Base-by-base conservation (phyloP, 805 yeast species). In the Jamesozyma piceae region DNA sequence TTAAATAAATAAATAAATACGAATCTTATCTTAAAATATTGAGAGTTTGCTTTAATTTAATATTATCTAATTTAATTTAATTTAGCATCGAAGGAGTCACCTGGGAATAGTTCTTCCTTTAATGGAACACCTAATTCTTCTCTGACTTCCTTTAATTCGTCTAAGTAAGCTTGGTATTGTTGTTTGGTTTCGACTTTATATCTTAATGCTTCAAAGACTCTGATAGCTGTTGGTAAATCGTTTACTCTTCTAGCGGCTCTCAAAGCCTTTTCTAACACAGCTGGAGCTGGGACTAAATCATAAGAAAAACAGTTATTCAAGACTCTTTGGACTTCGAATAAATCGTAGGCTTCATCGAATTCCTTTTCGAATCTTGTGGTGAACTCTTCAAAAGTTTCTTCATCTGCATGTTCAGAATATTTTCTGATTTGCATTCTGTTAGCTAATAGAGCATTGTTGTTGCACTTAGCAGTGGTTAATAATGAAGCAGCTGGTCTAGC, bases 161-260 rank as follows among this genome's bases (percentile, higher is more conserved):
- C 95, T 56, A 92, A 80, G 75, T 92, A 92, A 51, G 96, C 97
- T 59, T 82, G 77, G 75, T 92, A 92, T 73, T 92, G 97, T 55
- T 82, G 82, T 64, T 77, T 80, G 72, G 82, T 86, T 69, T 90
- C 97, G 51, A 92, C 97, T 75, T 92, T 92, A 79, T 80, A 86
- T 68, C 84, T 86, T 65, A 92, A 78, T 53, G 95, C 97, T 75
- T 90, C 98, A 60, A 92, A 92, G 44, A 95, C 95, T 73, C 98
- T 85, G 55, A 88, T 92, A 43, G 98, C 98, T 47, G 97, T 89
- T 48, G 98, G 96, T 72, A 86, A 86, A 73, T 92, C 98, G 70
- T 92, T 87, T 54, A 92, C 97, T 72, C 97, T 86, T 80, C 98
- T 89, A 57, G 97, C 89, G 38, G 98, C 98, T 72, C 85, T 80